A percentile compares a stretch with the other conserved stretches of the same genome.
These are phyloP conservation scores for Sporisorium reilianum DNA, from an alignment of 1,284 basidiomycete genomes.

Conservation along the genomic window DNA sequence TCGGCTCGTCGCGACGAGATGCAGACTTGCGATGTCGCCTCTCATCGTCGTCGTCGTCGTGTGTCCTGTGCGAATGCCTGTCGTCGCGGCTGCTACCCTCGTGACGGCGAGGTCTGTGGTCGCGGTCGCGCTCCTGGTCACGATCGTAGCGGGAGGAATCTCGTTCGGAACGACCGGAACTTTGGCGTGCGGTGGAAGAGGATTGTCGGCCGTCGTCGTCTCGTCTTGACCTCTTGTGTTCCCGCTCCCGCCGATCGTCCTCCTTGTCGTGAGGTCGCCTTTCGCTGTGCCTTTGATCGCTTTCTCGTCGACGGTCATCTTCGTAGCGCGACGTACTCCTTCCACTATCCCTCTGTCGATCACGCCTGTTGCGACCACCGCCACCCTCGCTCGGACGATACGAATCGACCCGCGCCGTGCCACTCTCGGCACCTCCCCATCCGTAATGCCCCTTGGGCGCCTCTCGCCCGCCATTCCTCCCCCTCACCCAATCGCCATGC, in stretches of 20 bases:
- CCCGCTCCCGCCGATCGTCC: slow-evolving; percentile 7
- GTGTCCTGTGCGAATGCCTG: slow-evolving; percentile 11
- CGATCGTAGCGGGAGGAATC: not conserved
- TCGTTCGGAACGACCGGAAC: not conserved
- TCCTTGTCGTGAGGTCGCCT: not conserved
- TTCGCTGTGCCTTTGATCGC: slow-evolving; percentile 15
- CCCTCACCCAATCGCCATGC: slow-evolving; percentile 71
- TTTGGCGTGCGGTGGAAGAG: not conserved
- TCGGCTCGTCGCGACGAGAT: slow-evolving; percentile 17
- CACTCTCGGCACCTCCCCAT: slow-evolving; percentile 2
- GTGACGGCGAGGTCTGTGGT: not conserved
- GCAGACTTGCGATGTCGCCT: slow-evolving; percentile 15
- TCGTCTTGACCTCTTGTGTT: slow-evolving; percentile 18
- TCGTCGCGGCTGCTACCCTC: slow-evolving; percentile 14
- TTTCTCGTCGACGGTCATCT: slow-evolving; percentile 46
- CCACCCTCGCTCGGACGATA: slow-evolving; percentile 14
- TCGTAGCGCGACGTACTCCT: slow-evolving; percentile 34
- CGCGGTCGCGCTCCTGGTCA: not conserved
- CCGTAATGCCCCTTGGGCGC: slow-evolving; percentile 55
- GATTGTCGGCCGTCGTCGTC: slow-evolving; percentile 7
- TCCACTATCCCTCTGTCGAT: slow-evolving; percentile 18
- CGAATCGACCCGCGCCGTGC: slow-evolving; percentile 7
- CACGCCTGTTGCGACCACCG: slow-evolving; percentile 6
- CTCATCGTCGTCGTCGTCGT: slow-evolving; percentile 9
- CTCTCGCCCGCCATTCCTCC: slow-evolving; percentile 59